Base-by-base conservation (phyloP, 495 filamentous ascomycete genomes). In the Xylaria palmicola region DNA sequence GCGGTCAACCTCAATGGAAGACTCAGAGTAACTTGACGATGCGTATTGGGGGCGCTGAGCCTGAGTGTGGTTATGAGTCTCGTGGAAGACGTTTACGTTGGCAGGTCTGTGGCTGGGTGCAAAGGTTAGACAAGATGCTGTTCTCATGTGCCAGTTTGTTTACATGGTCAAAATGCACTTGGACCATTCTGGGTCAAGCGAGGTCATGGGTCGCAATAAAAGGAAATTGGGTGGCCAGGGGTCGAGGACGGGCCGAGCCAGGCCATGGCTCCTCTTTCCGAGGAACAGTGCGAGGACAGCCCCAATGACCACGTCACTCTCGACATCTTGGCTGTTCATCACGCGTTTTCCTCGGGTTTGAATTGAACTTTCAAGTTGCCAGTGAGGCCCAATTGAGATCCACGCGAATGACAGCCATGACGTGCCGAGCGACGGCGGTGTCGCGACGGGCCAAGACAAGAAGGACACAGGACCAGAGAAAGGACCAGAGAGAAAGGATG, bases 1-100 rank as follows among this genome's bases (percentile, higher is more conserved):
- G 32, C 65, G 68, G 64, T 84, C 79, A 65, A 80, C 66, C 69
- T 89, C 77, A 76, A 90, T 82, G 66, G 87, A 86, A 75, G 88
- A 76, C 66, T 89, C 82, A 62, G 82, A 75, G 70, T 82, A 82
- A 60, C 79, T 75, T 72, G 82, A 80, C 48, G 81, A 83, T 70
- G 76, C 47, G 57, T 52, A 77, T 60, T 74, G 79, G 72, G 72
- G 79, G 71, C 72, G 76, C 74, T 65, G 57, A 68, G 67, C 66
- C 63, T 62, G 55, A 44, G 62, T 58, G 59, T 64, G 58, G 67
- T 64, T 40, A 62, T 58, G 66, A 65, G 68, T 65, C 56, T 69
- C 49, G 37, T 58, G 62, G 63, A 60, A 66, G 58, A 67, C 29
- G 53, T 60, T 68, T 43, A 52, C 37, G 57, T 52, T 52, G 57